These are phyloP conservation scores for Russula vinacea DNA, from an alignment of 768 basidiomycete genomes.

Conservation along the genomic window DNA sequence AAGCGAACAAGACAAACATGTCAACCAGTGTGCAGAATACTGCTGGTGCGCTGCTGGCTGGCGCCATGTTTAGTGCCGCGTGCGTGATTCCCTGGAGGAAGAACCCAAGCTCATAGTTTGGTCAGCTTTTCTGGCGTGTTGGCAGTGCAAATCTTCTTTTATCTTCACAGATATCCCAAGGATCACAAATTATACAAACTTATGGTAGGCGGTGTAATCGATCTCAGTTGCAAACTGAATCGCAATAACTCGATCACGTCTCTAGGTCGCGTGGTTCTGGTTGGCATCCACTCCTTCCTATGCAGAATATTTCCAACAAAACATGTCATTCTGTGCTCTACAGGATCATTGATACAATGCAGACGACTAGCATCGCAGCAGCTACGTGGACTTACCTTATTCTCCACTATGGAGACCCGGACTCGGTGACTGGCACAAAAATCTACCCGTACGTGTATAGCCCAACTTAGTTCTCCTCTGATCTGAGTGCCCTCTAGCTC, in stretches of 20 bases:
- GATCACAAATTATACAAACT: constrained; percentile 11
- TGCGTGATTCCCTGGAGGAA: neutral
- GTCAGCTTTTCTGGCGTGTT: constrained; percentile 9
- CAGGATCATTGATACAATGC: constrained; percentile 10
- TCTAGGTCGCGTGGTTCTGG: constrained; percentile 13
- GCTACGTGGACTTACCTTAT: constrained; percentile 3
- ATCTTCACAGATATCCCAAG: constrained; percentile 2
- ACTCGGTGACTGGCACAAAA: no score
- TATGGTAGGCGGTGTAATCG: neutral
- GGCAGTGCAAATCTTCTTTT: constrained; percentile 11
- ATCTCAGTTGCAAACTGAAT: neutral
- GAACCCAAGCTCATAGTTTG: neutral
- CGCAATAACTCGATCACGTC: neutral
- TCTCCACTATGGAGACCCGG: neutral
- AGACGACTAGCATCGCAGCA: constrained; percentile 2
- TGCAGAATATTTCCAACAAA: neutral
- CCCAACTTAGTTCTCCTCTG: neutral
- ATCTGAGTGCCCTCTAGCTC: neutral
- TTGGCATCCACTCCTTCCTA: neutral
- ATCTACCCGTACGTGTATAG: neutral
- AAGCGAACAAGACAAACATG: neutral
- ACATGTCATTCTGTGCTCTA: neutral
- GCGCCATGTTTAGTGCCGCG: constrained; percentile 6
- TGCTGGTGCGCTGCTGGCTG: neutral
- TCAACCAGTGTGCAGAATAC: neutral